Evolutionary conservation across 2,329 filamentous ascomycete genomes (phyloP).

Genomic region (Pseudogymnoascus sp.): DNA sequence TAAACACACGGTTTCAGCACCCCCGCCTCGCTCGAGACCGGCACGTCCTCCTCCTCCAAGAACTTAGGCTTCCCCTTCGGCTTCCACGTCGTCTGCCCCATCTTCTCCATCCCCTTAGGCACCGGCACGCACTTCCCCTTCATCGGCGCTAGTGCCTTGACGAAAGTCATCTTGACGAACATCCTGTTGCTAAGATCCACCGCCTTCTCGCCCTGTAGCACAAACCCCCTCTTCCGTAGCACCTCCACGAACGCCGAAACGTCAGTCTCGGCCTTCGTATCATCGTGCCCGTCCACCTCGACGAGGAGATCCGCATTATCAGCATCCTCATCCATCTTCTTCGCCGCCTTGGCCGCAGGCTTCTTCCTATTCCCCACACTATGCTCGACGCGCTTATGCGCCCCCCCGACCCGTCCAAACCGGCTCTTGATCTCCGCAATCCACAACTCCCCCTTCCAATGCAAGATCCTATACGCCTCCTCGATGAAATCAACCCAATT

Average conservation of each 20-base stretch:
- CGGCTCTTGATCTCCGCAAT: slow-evolving; percentile 93
- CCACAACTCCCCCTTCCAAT: slow-evolving; percentile 95
- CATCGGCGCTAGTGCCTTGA: slow-evolving; percentile 68
- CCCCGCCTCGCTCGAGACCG: slow-evolving; percentile 53
- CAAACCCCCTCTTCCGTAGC: slow-evolving; percentile 70
- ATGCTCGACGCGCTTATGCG: slow-evolving; percentile 48
- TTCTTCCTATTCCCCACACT: slow-evolving; percentile 64
- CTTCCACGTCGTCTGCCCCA: slow-evolving; percentile 56
- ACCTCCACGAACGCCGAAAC: slow-evolving; percentile 82
- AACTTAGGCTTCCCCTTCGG: slow-evolving; percentile 70
- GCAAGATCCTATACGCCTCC: slow-evolving; percentile 84
- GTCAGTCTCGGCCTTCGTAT: slow-evolving; percentile 66
- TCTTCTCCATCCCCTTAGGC: slow-evolving; percentile 36
- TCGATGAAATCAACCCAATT: slow-evolving; percentile 97
- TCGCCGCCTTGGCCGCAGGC: slow-evolving; percentile 36
- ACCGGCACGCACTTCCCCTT: slow-evolving; percentile 64
- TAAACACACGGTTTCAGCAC: slow-evolving; percentile 93
- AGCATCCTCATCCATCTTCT: slow-evolving; percentile 36
- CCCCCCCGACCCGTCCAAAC: slow-evolving; percentile 56
- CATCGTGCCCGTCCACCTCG: slow-evolving; percentile 60
- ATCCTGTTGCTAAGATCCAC: slow-evolving; percentile 89
- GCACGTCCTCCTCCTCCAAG: slow-evolving; percentile 54
- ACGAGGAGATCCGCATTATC: slow-evolving; percentile 54
- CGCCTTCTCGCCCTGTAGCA: slow-evolving; percentile 62
- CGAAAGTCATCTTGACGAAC: slow-evolving; percentile 96